phyloP scores from a whole-genome alignment of 306 rosid genomes.

The Begonia fuchsioides region DNA sequence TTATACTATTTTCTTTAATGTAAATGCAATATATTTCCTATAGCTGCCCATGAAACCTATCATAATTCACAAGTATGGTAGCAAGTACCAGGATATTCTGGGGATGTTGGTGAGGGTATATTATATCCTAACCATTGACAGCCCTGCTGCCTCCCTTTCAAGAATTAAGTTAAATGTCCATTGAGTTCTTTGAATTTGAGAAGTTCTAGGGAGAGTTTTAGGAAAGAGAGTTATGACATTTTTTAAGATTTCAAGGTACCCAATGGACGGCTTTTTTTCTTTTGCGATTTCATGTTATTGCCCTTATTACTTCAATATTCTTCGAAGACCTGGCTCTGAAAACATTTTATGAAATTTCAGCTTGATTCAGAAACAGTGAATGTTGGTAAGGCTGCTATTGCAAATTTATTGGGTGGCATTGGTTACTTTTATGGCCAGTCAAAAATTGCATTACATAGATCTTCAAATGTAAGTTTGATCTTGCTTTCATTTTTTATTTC shows the following conservation, averaged over 20 bases:
- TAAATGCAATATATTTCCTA: neutral
- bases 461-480: constrained; percentile 38
- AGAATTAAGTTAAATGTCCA: too few relatives aligned
- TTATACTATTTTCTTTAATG: too few relatives aligned
- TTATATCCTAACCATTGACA: too few relatives aligned
- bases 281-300: neutral
- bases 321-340: constrained; percentile 6
- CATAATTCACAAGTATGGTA: too few relatives aligned
- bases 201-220: too few relatives aligned
- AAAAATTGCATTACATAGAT: constrained; percentile 43
- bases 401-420: constrained; percentile 82
- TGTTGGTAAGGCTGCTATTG: constrained; percentile 83
- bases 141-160: too few relatives aligned
- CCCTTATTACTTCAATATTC: too few relatives aligned
- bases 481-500: constrained; percentile 10
- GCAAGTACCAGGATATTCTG: too few relatives aligned
- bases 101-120: too few relatives aligned
- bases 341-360: constrained; percentile 25
- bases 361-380: constrained; percentile 56
- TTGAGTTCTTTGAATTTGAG: too few relatives aligned
- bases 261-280: neutral
- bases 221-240: too few relatives aligned
- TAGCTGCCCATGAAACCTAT: too few relatives aligned
- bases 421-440: constrained; percentile 96
- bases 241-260: neutral